Conservation (phyloP, 192 early-diverging fungal genomes). For the Coemansia biformis region DNA sequence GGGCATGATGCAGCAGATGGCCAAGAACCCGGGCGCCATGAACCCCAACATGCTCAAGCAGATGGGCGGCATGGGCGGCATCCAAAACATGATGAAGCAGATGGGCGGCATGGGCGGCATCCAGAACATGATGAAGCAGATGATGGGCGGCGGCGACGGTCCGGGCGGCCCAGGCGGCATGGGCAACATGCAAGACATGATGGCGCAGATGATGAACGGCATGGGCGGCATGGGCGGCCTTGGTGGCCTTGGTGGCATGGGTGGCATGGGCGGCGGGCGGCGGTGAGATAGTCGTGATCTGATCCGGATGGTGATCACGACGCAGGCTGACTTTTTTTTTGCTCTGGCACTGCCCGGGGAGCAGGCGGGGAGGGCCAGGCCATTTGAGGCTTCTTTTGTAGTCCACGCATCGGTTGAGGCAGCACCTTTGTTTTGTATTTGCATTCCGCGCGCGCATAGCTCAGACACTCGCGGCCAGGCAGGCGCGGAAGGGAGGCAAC, state of each 20-base stretch:
- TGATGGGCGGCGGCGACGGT: constrained; percentile 53
- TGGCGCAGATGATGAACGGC: constrained; percentile 64
- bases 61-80: constrained; percentile 61
- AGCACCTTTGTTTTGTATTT: too few relatives aligned
- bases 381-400: too few relatives aligned
- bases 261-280: constrained; percentile 14
- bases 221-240: constrained; percentile 1
- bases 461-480: too few relatives aligned
- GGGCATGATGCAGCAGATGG: constrained; percentile 52
- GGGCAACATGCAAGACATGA: constrained; percentile 63
- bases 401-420: too few relatives aligned
- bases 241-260: constrained; percentile 10
- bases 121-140: constrained; percentile 64
- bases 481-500: too few relatives aligned
- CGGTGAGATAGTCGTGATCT: background rate
- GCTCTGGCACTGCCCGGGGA: too few relatives aligned
- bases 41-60: constrained; percentile 70
- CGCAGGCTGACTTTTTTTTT: too few relatives aligned
- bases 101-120: constrained; percentile 53
- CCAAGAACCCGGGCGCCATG: constrained; percentile 63
- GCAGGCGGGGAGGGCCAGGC: too few relatives aligned
- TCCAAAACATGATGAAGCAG: constrained; percentile 51
- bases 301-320: constrained; percentile 16
- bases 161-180: constrained; percentile 18
- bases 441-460: too few relatives aligned